These are phyloP conservation scores for Leccinum uliginosum DNA, from an alignment of 768 basidiomycete genomes.

Conservation along the genomic window DNA sequence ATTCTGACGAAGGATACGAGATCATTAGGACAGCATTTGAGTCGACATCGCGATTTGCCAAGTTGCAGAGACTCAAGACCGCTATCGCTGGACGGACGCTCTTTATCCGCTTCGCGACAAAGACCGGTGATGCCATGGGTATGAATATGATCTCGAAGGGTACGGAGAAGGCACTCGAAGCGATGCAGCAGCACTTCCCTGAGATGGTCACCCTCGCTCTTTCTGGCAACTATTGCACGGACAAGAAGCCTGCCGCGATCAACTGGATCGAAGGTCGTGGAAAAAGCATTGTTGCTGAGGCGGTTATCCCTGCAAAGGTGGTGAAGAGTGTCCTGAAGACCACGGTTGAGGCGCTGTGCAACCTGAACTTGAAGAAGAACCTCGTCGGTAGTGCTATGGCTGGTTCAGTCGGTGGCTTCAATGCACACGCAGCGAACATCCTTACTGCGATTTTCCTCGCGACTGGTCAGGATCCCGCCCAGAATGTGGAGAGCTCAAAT, in stretches of 20 bases:
- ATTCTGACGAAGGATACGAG: constrained; percentile 71
- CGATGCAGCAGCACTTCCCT: constrained; percentile 74
- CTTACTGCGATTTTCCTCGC: constrained; percentile 93
- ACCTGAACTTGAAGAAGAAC: constrained; percentile 96
- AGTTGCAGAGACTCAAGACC: constrained; percentile 79
- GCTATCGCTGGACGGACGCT: constrained; percentile 91
- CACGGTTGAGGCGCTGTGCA: constrained; percentile 83
- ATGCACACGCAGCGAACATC: constrained; percentile 98
- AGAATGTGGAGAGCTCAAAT: constrained; percentile 97
- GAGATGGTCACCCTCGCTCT: constrained; percentile 89
- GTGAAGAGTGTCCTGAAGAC: constrained; percentile 94
- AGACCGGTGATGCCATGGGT: constrained; percentile 98
- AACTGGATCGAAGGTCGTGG: constrained; percentile 99
- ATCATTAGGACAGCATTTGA: constrained; percentile 86
- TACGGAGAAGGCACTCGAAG: constrained; percentile 89
- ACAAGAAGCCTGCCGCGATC: constrained; percentile 99
- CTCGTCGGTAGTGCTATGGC: constrained; percentile 97
- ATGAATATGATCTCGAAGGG: constrained; percentile 99
- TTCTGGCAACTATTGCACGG: constrained; percentile 98
- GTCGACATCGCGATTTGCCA: constrained; percentile 90
- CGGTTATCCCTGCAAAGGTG: constrained; percentile 82
- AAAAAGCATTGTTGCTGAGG: constrained; percentile 97
- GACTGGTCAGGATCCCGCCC: constrained; percentile 97
- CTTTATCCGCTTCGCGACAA: constrained; percentile 90
- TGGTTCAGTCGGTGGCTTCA: constrained; percentile 93